Evolutionary conservation across 2,329 filamentous ascomycete species (phyloP).

Genomic region (Penicillium freii): DNA sequence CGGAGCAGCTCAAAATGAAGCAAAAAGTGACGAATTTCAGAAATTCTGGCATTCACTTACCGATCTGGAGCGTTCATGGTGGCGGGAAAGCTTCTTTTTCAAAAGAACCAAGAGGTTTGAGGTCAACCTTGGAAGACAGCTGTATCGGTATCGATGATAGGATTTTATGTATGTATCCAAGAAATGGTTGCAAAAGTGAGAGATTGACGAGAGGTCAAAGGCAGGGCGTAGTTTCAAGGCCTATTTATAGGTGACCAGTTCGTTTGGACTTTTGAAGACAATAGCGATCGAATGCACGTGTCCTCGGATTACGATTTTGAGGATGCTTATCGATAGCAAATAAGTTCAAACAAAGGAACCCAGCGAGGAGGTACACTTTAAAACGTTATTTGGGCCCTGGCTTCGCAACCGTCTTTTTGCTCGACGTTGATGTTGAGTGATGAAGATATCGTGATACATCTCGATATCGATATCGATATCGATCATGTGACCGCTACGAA

Average conservation of each 20-base stretch:
- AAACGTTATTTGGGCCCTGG: not conserved
- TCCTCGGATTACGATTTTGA: not conserved
- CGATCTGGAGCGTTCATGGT: constrained; percentile 50
- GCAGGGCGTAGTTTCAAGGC: not conserved
- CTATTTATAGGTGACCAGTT: not conserved
- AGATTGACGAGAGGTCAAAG: not conserved
- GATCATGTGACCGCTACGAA: not conserved
- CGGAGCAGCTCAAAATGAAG: not conserved
- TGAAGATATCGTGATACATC: constrained; percentile 4
- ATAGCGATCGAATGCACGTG: not conserved
- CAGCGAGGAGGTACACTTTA: not conserved
- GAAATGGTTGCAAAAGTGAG: not conserved
- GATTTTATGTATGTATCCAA: not conserved
- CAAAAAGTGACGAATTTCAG: not conserved
- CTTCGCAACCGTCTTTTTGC: not conserved
- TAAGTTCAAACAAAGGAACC: not conserved
- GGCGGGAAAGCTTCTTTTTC: constrained; percentile 3
- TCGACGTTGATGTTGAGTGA: not conserved
- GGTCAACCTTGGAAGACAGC: not conserved
- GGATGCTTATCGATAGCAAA: not conserved
- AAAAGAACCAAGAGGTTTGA: not conserved
- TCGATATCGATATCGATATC: constrained; percentile 1
- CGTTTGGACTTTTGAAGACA: not conserved
- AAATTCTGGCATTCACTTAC: constrained; percentile 36
- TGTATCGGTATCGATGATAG: not conserved